Percentiles rank a stretch among this genome's conserved stretches.
phyloP scores from a whole-genome alignment of 805 yeast species.

The Diddensiella santjacobensis region DNA sequence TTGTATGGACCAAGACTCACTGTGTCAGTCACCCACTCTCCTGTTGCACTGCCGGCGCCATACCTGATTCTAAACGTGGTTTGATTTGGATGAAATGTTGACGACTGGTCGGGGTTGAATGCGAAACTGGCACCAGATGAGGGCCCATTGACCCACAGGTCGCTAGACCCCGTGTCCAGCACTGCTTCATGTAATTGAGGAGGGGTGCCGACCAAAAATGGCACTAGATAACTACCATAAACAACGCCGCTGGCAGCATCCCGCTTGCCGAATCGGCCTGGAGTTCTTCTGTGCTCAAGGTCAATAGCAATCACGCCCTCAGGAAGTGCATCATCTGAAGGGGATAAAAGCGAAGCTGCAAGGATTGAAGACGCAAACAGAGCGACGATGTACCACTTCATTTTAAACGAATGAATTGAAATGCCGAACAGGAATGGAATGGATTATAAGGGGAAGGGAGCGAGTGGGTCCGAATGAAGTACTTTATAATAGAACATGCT shows the following conservation, averaged over 20 bases:
- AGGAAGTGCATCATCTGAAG: neutral
- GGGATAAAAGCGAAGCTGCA: neutral
- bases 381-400: neutral
- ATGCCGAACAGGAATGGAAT: too few species aligned
- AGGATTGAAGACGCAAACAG: neutral
- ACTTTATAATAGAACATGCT: too few species aligned
- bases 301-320: constrained; percentile 16
- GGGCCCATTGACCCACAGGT: constrained; percentile 46
- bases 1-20: constrained; percentile 45
- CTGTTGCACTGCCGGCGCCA: constrained; percentile 27
- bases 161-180: constrained; percentile 70
- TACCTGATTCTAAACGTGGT: constrained; percentile 1
- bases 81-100: constrained; percentile 6
- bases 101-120: constrained; percentile 17
- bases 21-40: constrained; percentile 58
- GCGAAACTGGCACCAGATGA: constrained; percentile 4
- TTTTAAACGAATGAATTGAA: too few species aligned
- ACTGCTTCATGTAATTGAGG: constrained; percentile 49
- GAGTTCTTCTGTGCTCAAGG: constrained; percentile 9
- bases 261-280: constrained; percentile 14
- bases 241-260: constrained; percentile 5
- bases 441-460: too few species aligned
- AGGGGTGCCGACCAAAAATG: constrained; percentile 48
- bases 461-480: too few species aligned
- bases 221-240: constrained; percentile 26